Base-by-base conservation (phyloP, 2,329 filamentous ascomycete species). In the Apiospora pterosperma region DNA sequence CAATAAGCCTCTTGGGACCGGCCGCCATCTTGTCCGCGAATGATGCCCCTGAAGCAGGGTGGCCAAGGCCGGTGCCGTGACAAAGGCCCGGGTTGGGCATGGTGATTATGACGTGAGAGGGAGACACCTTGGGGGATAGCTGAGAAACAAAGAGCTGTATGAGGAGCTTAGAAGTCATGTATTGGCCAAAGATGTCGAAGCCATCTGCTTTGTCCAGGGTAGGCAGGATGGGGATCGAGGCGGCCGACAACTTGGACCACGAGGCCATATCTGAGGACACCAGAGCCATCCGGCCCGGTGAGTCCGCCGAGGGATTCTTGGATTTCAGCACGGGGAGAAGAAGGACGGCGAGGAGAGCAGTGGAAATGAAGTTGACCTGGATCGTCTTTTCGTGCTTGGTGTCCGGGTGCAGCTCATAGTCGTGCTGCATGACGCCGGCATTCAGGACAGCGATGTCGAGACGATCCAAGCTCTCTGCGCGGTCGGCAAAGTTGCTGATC, bases 321-420 rank as follows among this genome's bases (percentile, higher is more conserved):
- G 38, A 77, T 19, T 55, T 28, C 4, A 39, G 21, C 36, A 79
- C 79, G 0, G 82, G 83, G 1, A 85, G 69, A 5, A 85, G 64
- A 0, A 84, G 72, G 0, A 84, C 69, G 0, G 76, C 78, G 1
- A 87, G 74, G 2, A 86, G 70, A 10, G 82, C 77, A 0, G 82
- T 86, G 38, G 76, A 80, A 64, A 86, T 75, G 12, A 84, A 82
- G 66, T 87, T 86, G 41, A 82, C 78, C 0, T 82, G 83, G 41
- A 86, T 69, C 4, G 74, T 79, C n/a, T 73, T 72, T 66, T 86
- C 84, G 0, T 76, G 71, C 4, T 19, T 23, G 0, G 77, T 80
- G 0, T 71, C 16, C 1, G 61, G 16, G 16, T 65, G 28, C n/a
- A 62, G 34, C 23, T 12, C n/a, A 14, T 36, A 36, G 6, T n/a